Conservation (phyloP, 2,329 filamentous ascomycete genomes). For the Sporothrix luriei region DNA sequence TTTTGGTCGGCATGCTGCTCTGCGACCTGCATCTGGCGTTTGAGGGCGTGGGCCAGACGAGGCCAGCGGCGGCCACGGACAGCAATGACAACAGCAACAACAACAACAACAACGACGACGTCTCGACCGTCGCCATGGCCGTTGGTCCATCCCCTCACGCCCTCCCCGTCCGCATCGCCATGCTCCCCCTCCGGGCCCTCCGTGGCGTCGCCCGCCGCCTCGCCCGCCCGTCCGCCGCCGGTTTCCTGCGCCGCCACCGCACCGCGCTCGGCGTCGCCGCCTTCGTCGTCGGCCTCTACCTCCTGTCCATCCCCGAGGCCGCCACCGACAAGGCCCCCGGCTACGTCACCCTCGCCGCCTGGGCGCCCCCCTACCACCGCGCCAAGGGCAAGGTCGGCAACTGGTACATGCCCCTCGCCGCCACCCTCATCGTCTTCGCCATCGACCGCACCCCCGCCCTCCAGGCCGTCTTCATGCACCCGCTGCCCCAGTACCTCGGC, state of each 20-base stretch:
- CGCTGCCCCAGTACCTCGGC: constrained; percentile 53
- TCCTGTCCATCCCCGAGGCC: constrained; percentile 37
- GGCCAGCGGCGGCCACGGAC: too few relatives aligned
- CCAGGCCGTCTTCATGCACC: constrained; percentile 40
- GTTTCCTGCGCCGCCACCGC: constrained; percentile 4
- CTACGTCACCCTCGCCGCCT: constrained; percentile 30
- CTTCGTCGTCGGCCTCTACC: constrained; percentile 17
- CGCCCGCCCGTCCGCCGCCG: background rate
- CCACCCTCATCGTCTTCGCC: constrained; percentile 38
- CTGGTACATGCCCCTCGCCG: constrained; percentile 40
- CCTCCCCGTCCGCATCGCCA: background rate
- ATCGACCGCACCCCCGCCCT: constrained; percentile 38
- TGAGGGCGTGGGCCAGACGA: constrained; percentile 36
- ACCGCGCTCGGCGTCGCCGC: constrained; percentile 55
- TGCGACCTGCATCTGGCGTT: constrained; percentile 41
- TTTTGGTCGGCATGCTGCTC: constrained; percentile 42
- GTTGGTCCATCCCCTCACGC: constrained; percentile 17
- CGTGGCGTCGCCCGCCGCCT: background rate
- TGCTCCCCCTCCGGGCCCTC: background rate
- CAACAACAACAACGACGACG: background rate
- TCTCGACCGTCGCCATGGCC: background rate
- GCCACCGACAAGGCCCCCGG: constrained; percentile 28
- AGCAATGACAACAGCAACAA: too few relatives aligned
- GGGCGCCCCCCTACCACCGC: constrained; percentile 36
- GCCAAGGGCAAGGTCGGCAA: constrained; percentile 39